Base-by-base conservation (phyloP, 805 yeast species). In the Metschnikowia matae region DNA sequence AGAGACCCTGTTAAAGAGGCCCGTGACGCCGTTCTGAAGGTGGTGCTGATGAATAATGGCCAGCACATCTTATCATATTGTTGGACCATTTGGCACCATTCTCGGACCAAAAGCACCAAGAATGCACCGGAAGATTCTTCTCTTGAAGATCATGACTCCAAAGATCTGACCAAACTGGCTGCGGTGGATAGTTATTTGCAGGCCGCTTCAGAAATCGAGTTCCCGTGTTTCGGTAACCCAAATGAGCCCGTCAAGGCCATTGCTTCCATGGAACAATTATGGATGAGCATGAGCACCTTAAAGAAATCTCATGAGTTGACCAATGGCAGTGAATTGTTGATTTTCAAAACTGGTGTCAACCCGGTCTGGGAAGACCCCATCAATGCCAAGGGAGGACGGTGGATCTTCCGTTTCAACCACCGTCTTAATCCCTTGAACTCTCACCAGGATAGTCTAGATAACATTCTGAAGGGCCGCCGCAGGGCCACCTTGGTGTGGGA, bases 281-380 rank as follows among this genome's bases (percentile, higher is more conserved):
- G 83, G 83, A 58, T 68, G 55, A 61, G 75, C 34, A 56, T 79
- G 35, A 52, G 72, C 8, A 63, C 65, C 26, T 58, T 81, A 50
- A 74, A 73, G 54, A 65, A 63, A 37, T 63, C 77, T 1, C 62
- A 62, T 45, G 72, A 71, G 37, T 63, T 78, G 50, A 65, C 69
- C 17, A 62, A 65, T 43, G 82, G 81, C 18, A 71, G 81, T 23
- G 85, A 82, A 60, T 70, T 78, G 48, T 78, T 81, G 52, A 63
- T 83, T 8, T 83, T 83, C 67, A 81, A 81, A 55, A 67, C 75
- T 32, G 85, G 84, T 2, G 73, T 82, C 35, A 77, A 78, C 55
- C 88, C 88, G 10, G 78, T 81, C 44, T 83, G 88, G 87, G 87
- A 83, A 60, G 87, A 83, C 60, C 83, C 84, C 7, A 68, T 74